Base-by-base conservation (phyloP, 805 yeast genomes). In the Starmerella asiatica region DNA sequence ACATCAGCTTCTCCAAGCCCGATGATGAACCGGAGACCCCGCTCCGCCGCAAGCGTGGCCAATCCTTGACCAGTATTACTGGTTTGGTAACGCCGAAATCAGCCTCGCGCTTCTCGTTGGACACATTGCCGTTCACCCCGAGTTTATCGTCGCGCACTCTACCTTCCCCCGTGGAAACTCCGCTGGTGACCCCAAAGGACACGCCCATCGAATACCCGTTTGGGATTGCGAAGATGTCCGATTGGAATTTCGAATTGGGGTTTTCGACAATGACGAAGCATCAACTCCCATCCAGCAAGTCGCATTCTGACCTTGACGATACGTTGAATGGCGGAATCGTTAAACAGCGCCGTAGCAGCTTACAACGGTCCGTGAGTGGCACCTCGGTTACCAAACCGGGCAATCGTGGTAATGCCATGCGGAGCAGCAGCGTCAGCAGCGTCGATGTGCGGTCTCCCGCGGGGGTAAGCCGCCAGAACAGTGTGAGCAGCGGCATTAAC, bases 401-500 rank as follows among this genome's bases (percentile, higher is more conserved):
- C n/a, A n/a, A n/a, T n/a, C n/a, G n/a, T n/a, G n/a, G n/a, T n/a
- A n/a, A n/a, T n/a, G 26, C 26, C 9, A 23, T 23, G 26, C 26
- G 26, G 11, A 11, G 26, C 26, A 23, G 29, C 30, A 36, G 30
- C 30, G 14, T 30, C 30, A 36, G 34, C 23, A 16, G 24, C 30
- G 20, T 9, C 30, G 33, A 17, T 16, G 11, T 18, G 34, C 15
- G 29, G 17, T 26, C n/a, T 6, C n/a, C 12, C 15, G 8, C 19
- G 21, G 20, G 9, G 32, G 28, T 11, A 16, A 18, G 34, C 12
- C 31, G 29, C 21, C 9, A 29, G 11, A 14, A 30, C 12, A 28
- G 33, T 21, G 18, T 16, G 9, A 3, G n/a, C 45, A 32, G 44
- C 14, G 59, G 59, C 29, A 49, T 52, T 36, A 58, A 58, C 41